A percentile compares a stretch with the other conserved stretches of the same genome.
phyloP scores from a whole-genome alignment of 371 early-diverging fungal genomes.

The Quaeritorhiza haematococci region DNA sequence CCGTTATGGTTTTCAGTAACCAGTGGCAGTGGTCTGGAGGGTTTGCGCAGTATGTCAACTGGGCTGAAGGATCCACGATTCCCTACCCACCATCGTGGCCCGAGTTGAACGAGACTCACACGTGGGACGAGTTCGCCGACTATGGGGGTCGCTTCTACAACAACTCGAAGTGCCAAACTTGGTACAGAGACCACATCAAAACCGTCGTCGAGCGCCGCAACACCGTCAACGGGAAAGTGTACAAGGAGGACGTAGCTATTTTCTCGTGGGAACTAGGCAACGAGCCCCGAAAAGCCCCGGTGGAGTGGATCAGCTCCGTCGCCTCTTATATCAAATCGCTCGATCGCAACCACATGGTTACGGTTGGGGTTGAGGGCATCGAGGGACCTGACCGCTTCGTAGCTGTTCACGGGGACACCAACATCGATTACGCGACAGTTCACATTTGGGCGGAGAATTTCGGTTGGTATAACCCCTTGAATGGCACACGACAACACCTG shows the following conservation, averaged over 20 bases:
- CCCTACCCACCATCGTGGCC: conserved; percentile 47
- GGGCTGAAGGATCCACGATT: conserved; percentile 38
- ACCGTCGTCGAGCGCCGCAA: conserved; percentile 25
- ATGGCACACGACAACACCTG: conserved; percentile 18
- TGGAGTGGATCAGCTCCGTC: conserved; percentile 41
- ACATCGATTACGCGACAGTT: conserved; percentile 50
- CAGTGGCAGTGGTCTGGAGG: conserved; percentile 66
- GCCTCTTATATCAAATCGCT: conserved; percentile 43
- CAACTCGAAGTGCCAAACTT: conserved; percentile 24
- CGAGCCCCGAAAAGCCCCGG: conserved; percentile 29
- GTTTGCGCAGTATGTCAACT: conserved; percentile 55
- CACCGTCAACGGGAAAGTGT: conserved; percentile 24
- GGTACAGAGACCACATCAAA: conserved; percentile 30
- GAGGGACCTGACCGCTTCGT: conserved; percentile 42
- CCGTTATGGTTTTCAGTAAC: conserved; percentile 46
- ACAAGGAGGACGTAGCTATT: conserved; percentile 31
- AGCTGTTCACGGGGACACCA: conserved; percentile 34
- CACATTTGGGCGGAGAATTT: conserved; percentile 52
- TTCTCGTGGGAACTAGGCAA: conserved; percentile 39
- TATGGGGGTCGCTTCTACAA: conserved; percentile 39
- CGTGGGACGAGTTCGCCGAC: conserved; percentile 14
- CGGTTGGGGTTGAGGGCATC: conserved; percentile 52
- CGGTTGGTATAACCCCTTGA: conserved; percentile 42
- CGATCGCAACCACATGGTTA: conserved; percentile 46
- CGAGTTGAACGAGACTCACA: not conserved